Base-by-base conservation (phyloP, 495 filamentous ascomycete genomes). In the Penicillium bovifimosum region DNA sequence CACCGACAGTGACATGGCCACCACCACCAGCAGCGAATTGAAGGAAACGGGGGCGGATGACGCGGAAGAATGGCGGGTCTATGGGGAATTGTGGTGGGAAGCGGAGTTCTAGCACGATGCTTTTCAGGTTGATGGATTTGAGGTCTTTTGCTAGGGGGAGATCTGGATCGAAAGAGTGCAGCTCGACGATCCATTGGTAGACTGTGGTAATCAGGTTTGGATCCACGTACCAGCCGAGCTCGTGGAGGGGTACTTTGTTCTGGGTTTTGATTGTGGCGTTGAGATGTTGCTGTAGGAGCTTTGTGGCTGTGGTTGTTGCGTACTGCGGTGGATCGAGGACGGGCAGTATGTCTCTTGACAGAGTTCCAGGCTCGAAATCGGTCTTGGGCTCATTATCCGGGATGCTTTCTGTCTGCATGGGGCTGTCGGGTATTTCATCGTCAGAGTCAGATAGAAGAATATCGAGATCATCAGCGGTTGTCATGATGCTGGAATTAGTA, bases 121-220 rank as follows among this genome's bases (percentile, higher is more conserved):
- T 88, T 8, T 76, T 78, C 20, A 88, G 41, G 0, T 73, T 71
- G 14, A 68, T 72, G 0, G 57, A 45, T 60, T 85, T 85, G 78
- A 96, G 86, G 64, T 96, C 91, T 31, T 77, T 59, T 0, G 87
- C 86, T 3, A 96, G 73, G 0, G 86, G 89, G 1, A 92, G 73
- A 2, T 62, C 51, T 0, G 72, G 59, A 10, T 90, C 84, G 59
- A 96, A 96, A 42, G 83, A 87, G 65, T 96, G 91, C 0, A 96
- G 69, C 64, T 96, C 87, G 2, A 96, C 84, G 55, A 96, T 91
- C 90, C 91, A 96, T 65, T 96, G 91, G 63, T 91, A 96, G 34
- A 92, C 72, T 61, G 91, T 96, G 6, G 65, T 69, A 50, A 84
- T 68, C 9, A 75, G 62, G 10, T 73, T 69, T 4, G 69, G 68